phyloP scores from a whole-genome alignment of 1,139 yeast species.

The Kurtzmaniella quercitrusa region DNA sequence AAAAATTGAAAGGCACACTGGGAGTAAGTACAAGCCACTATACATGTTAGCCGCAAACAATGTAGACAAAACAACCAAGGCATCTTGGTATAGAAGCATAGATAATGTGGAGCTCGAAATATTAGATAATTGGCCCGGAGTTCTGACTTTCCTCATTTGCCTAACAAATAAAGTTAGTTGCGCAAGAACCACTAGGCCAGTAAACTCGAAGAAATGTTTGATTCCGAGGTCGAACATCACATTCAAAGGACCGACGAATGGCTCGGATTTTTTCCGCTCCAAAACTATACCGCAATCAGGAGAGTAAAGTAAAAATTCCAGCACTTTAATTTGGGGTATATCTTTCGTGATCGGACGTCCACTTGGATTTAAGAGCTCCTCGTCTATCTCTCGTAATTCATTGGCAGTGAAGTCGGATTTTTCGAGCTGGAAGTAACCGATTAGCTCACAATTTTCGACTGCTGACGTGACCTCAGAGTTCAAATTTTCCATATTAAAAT shows the following conservation, averaged over 20 bases:
- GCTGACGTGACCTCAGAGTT: constrained; percentile 33
- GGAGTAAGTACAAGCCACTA: constrained; percentile 57
- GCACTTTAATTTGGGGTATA: constrained; percentile 54
- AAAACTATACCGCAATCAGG: constrained; percentile 81
- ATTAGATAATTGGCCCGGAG: constrained; percentile 68
- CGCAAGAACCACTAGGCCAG: constrained; percentile 35
- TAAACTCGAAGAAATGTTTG: constrained; percentile 44
- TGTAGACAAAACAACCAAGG: constrained; percentile 59
- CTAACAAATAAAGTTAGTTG: constrained; percentile 36
- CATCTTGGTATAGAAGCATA: constrained; percentile 72
- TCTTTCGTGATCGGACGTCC: constrained; percentile 64
- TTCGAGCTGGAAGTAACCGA: constrained; percentile 64
- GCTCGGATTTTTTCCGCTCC: constrained; percentile 23
- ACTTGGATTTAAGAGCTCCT: constrained; percentile 63
- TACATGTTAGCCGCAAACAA: constrained; percentile 55
- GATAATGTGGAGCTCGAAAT: constrained; percentile 39
- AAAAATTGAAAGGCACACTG: constrained; percentile 67
- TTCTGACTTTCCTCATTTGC: constrained; percentile 67
- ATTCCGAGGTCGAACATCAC: constrained; percentile 41
- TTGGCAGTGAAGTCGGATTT: constrained; percentile 51
- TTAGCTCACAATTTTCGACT: constrained; percentile 63
- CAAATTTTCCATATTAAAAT: constrained; percentile 28
- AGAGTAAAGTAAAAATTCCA: constrained; percentile 64
- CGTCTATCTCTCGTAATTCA: constrained; percentile 61
- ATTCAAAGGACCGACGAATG: constrained; percentile 59